Evolutionary conservation across 345 rosid genomes (phyloP), one percentile per base, ranked within the genome.

Genomic region (Boechera divaricarpa): DNA sequence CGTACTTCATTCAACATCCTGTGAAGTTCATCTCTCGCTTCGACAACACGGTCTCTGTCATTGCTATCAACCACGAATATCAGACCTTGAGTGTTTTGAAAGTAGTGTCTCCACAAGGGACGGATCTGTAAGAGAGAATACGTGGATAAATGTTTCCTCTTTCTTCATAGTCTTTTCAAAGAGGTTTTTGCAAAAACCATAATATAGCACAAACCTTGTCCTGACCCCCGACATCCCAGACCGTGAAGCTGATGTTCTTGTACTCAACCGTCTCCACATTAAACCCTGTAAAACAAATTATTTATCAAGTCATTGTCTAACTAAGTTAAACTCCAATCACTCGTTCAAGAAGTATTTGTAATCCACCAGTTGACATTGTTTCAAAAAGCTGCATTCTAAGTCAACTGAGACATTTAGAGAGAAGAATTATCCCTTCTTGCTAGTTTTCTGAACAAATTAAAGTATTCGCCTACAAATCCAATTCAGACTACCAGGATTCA

Each of bases 21-120:
- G 85, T 88, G 92, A 64, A 88, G 82, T 76, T 88, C 92, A 80
- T 88, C 92, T 77, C 92, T 85, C 0, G 92, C 92, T 78, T 88
- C 92, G 75, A 83, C 86, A 55, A 80, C 87, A 45, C 90, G 92
- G 56, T 88, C 92, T 72, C 87, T 78, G 72, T 88, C 92, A 70
- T 86, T 88, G 85, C 88, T 88, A 69, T 88, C 88, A 13, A 88
- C 88, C 75, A 88, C 92, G 48, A 86, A 88, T 72, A 88, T 88
- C 64, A 88, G 85, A 55, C 87, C 92, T 72, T 86, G 92, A n/a
- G 90, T 87, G 82, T 87, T 87, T 51, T 87, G 89, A 81, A 87
- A 87, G 75, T 87, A 87, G 77, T 87, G 91, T 38, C 90, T 88
- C 92, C 92, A 88, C 85, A 88, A 60, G 3, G 92, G 92, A 18